Percentiles rank a stretch among this genome's conserved stretches.
Conservation (phyloP, 2,329 filamentous ascomycete species). For the Aschersonia sp. region DNA sequence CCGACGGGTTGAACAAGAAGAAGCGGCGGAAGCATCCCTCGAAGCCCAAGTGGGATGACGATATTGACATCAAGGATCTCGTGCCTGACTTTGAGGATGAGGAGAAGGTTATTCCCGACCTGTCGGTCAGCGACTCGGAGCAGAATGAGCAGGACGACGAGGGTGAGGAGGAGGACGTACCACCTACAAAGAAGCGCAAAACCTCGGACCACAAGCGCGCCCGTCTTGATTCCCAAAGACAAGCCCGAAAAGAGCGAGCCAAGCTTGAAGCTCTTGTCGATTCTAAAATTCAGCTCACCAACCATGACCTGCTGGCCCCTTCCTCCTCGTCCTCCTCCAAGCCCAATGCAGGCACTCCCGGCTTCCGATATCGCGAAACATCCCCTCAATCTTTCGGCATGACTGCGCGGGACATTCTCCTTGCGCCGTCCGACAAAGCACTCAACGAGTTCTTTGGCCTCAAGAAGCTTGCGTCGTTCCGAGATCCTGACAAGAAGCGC, state of each 20-base stretch:
- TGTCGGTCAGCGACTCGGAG: constrained; percentile 32
- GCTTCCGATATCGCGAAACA: constrained; percentile 88
- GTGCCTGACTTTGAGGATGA: constrained; percentile 73
- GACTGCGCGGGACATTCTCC: constrained; percentile 76
- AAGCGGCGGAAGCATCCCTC: constrained; percentile 33
- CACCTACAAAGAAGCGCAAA: constrained; percentile 44
- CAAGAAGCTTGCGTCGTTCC: constrained; percentile 87
- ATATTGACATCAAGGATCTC: constrained; percentile 92
- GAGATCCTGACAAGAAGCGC: constrained; percentile 77
- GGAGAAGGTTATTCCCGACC: constrained; percentile 28
- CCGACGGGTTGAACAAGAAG: constrained; percentile 36
- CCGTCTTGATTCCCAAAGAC: constrained; percentile 45
- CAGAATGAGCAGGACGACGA: constrained; percentile 9
- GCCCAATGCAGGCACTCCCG: constrained; percentile 17
- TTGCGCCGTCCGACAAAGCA: constrained; percentile 69
- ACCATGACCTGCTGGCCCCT: constrained; percentile 36
- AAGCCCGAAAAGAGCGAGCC: constrained; percentile 65
- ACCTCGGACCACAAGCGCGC: constrained; percentile 45
- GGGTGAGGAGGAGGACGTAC: constrained; percentile 21
- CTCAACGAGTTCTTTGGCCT: constrained; percentile 85
- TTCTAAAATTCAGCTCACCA: constrained; percentile 59
- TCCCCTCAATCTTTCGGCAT: constrained; percentile 83
- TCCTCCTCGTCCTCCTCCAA: too few relatives aligned
- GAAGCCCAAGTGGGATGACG: constrained; percentile 75
- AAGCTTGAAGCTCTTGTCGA: constrained; percentile 81